Evolutionary conservation across 495 filamentous ascomycete species (phyloP).

Genomic region (Penicillium silybi): DNA sequence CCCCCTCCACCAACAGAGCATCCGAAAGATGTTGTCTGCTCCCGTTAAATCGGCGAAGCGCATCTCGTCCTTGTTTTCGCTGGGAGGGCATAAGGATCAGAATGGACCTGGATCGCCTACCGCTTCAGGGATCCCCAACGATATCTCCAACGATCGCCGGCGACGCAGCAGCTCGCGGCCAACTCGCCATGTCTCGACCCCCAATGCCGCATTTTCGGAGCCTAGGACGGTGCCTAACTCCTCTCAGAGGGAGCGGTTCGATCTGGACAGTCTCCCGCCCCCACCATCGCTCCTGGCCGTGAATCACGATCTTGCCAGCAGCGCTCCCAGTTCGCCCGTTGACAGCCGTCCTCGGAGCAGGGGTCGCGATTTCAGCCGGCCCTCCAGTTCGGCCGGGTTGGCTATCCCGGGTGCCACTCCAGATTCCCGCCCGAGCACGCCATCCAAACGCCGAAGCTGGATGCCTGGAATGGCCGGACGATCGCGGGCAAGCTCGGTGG

Average conservation of each 20-base stretch:
- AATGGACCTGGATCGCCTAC: slow-evolving; percentile 15
- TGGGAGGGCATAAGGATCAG: slow-evolving; percentile 38
- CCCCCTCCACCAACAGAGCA: slow-evolving; percentile 4
- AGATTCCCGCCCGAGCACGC: slow-evolving; percentile 39
- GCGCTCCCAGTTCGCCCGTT: slow-evolving; percentile 30
- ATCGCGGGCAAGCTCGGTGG: slow-evolving; percentile 35
- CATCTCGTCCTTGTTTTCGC: slow-evolving; percentile 46
- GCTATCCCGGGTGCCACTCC: slow-evolving; percentile 35
- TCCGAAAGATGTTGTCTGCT: slow-evolving; percentile 42
- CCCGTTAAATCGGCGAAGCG: slow-evolving; percentile 48
- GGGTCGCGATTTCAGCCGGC: slow-evolving; percentile 36
- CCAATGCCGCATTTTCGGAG: slow-evolving; percentile 28
- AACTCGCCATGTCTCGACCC: slow-evolving; percentile 36
- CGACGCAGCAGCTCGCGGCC: slow-evolving; percentile 35
- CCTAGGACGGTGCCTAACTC: slow-evolving; percentile 26
- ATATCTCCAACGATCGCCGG: slow-evolving; percentile 21
- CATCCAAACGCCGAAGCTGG: slow-evolving; percentile 52
- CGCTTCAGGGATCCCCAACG: slow-evolving; percentile 11
- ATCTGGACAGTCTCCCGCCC: slow-evolving; percentile 36
- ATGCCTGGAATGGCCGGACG: slow-evolving; percentile 51
- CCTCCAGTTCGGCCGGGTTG: slow-evolving; percentile 35
- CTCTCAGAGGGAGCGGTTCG: slow-evolving; percentile 25
- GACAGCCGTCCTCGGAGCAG: slow-evolving; percentile 37
- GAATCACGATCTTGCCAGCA: slow-evolving; percentile 40
- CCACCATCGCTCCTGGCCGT: slow-evolving; percentile 42